A percentile compares a stretch with the other conserved stretches of the same genome.
Conservation (phyloP, 192 early-diverging fungal genomes). For the Gonapodya sp. region DNA sequence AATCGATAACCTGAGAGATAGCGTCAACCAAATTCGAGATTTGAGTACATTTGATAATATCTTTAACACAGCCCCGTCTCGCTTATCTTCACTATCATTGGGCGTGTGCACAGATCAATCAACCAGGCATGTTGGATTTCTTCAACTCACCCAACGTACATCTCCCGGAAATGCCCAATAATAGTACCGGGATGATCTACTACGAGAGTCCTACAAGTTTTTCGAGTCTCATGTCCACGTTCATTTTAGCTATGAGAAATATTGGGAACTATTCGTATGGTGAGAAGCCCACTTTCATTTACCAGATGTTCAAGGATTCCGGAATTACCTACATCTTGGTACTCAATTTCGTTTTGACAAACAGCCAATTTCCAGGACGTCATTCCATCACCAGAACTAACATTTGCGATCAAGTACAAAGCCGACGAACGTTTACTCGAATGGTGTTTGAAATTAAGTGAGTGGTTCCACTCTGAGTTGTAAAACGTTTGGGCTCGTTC, state of each 20-base stretch:
- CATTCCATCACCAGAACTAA: not conserved
- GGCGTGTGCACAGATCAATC: not conserved
- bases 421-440: not conserved
- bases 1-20: not conserved
- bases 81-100: not conserved
- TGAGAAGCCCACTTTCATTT: not conserved
- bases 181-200: not conserved
- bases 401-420: not conserved
- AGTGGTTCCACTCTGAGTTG: no score
- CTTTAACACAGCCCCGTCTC: no score
- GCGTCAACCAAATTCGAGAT: not conserved
- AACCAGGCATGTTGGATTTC: not conserved
- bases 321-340: no score
- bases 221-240: not conserved
- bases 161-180: not conserved
- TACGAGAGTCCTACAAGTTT: not conserved
- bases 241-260: not conserved
- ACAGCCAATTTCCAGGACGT: not conserved
- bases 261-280: not conserved
- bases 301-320: not conserved
- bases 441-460: not conserved
- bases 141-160: not conserved
- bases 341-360: no score
- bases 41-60: not conserved
- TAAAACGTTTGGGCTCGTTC: no score